These are phyloP conservation scores for Dipodascus albidus DNA, from an alignment of 805 yeast genomes.

Conservation along the genomic window DNA sequence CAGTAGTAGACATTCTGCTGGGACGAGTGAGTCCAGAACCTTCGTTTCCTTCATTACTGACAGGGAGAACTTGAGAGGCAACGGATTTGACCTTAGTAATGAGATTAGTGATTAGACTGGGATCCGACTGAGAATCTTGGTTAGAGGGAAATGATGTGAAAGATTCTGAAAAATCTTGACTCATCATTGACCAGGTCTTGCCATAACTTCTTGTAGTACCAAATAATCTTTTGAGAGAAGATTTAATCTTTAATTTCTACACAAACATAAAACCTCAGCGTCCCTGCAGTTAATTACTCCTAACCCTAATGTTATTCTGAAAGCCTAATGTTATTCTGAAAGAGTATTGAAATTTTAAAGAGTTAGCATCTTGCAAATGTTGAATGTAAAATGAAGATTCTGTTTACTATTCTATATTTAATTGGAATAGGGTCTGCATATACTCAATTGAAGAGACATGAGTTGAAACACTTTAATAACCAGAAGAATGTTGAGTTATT, in stretches of 20 bases:
- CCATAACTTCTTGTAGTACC: background rate
- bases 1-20: background rate
- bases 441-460: background rate
- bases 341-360: too few species aligned
- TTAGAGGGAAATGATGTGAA: constrained; percentile 17
- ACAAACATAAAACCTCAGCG: background rate
- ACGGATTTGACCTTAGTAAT: constrained; percentile 16
- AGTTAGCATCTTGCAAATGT: too few species aligned
- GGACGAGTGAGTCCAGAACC: background rate
- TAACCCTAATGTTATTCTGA: background rate
- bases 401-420: background rate
- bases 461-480: constrained; percentile 2
- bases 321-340: too few species aligned
- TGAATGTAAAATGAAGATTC: too few species aligned
- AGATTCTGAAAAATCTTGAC: background rate
- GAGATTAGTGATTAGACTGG: constrained; percentile 12
- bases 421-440: background rate
- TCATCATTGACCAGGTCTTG: background rate
- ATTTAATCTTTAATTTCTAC: too few species aligned
- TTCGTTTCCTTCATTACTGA: background rate
- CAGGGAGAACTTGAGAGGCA: constrained; percentile 12
- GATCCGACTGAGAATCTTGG: constrained; percentile 14
- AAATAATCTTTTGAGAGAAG: too few species aligned
- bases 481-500: constrained; percentile 8
- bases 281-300: background rate